Evolutionary conservation across 2,329 filamentous ascomycete species (phyloP).

Genomic region (Metarhizium album): DNA sequence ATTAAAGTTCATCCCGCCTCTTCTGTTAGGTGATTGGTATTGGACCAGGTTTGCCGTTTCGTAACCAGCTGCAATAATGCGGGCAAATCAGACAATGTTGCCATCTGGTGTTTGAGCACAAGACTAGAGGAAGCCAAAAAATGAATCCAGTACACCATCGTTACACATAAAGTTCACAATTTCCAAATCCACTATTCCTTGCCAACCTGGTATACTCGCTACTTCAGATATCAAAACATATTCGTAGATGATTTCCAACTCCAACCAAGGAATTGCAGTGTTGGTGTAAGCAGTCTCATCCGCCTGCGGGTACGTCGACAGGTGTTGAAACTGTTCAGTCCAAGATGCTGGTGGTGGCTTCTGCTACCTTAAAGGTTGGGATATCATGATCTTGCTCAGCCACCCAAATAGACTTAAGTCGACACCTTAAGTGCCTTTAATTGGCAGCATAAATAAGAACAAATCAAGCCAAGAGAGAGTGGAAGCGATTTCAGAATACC

Average conservation of each 20-base stretch:
- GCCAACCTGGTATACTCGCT: not conserved
- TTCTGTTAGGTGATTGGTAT: too few species aligned
- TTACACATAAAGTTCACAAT: not conserved
- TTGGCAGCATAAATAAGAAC: not conserved
- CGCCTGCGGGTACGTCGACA: too few species aligned
- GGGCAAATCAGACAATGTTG: too few species aligned
- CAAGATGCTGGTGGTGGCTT: too few species aligned
- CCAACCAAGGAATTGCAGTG: too few species aligned
- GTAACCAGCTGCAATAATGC: too few species aligned
- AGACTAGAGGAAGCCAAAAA: not conserved
- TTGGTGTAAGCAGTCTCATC: too few species aligned
- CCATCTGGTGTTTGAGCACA: not conserved
- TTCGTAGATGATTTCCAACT: too few species aligned
- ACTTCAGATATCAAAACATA: too few species aligned
- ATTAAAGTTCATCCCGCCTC: too few species aligned
- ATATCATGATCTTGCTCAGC: not conserved
- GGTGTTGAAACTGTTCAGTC: not conserved
- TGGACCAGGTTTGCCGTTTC: too few species aligned
- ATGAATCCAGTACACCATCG: not conserved
- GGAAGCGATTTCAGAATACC: not conserved
- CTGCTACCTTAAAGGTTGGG: too few species aligned
- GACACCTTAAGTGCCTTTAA: not conserved
- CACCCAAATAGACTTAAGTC: not conserved
- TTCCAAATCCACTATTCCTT: not conserved
- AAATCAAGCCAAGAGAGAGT: not conserved